phyloP scores from a whole-genome alignment of 805 yeast genomes.

The Candida tammaniensis region DNA sequence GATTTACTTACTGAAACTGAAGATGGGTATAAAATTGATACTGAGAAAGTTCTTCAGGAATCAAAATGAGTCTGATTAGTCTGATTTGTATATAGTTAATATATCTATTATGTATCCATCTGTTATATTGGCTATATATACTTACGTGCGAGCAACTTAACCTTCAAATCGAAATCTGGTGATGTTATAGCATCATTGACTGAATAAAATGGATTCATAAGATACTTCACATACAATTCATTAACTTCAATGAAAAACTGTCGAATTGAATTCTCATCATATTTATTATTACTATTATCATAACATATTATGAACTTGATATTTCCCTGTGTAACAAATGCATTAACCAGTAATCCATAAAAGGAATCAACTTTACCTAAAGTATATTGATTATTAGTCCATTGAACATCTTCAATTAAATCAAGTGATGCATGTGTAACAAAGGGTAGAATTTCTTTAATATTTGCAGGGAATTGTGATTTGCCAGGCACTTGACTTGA shows the following conservation, averaged over 20 bases:
- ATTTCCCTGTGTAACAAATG: conserved; percentile 85
- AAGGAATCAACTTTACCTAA: conserved; percentile 81
- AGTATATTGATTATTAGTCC: conserved; percentile 65
- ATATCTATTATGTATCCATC: neutral
- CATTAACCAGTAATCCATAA: conserved; percentile 79
- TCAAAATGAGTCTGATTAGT: neutral
- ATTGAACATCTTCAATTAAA: conserved; percentile 85
- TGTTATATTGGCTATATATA: conserved; percentile 47
- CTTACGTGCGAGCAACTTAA: conserved; percentile 70
- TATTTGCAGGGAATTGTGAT: conserved; percentile 61
- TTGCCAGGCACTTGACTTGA: conserved; percentile 40
- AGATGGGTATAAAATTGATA: conserved; percentile 41
- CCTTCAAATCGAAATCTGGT: conserved; percentile 71
- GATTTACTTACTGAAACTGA: conserved; percentile 61
- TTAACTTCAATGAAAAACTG: conserved; percentile 83
- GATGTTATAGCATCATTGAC: conserved; percentile 72
- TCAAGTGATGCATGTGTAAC: conserved; percentile 87
- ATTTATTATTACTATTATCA: conserved; percentile 30
- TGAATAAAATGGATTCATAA: conserved; percentile 83
- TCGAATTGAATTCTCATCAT: conserved; percentile 68
- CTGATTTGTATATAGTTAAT: neutral
- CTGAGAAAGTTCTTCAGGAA: conserved; percentile 22
- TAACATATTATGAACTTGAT: conserved; percentile 67
- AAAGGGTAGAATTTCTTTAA: conserved; percentile 81
- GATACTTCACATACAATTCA: conserved; percentile 82